phyloP scores from a whole-genome alignment of 176 grass and related monocot species.

The Olyra latifolia region DNA sequence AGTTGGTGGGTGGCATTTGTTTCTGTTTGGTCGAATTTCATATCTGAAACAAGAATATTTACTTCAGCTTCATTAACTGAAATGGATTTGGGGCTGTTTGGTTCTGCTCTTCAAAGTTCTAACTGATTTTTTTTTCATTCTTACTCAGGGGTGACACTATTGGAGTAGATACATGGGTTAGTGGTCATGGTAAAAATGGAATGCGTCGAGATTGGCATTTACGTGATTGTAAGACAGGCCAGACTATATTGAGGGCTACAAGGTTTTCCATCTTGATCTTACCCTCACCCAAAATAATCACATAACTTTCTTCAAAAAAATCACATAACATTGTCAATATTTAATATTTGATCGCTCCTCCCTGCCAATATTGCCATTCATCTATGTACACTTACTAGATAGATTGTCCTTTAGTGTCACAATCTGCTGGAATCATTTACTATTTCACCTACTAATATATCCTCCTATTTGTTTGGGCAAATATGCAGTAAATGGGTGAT shows the following conservation, averaged over 20 bases:
- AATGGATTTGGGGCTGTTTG: neutral
- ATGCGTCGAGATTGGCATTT: conserved; percentile 75
- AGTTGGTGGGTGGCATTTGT: neutral
- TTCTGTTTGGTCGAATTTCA: neutral
- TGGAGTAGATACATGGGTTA: conserved; percentile 69
- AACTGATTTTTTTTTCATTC: conserved; percentile 8
- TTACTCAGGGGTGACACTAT: conserved; percentile 59
- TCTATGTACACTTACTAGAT: neutral
- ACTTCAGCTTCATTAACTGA: neutral
- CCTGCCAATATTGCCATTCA: neutral
- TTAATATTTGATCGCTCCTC: neutral
- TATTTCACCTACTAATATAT: neutral
- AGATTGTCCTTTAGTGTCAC: neutral
- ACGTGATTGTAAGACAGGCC: conserved; percentile 51
- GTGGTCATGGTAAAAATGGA: conserved; percentile 62
- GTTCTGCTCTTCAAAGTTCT: neutral
- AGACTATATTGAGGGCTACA: conserved; percentile 58
- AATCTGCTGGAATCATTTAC: neutral
- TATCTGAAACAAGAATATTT: neutral
- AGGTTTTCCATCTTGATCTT: conserved; percentile 41
- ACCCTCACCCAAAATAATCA: neutral
- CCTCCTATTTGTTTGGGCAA: neutral
- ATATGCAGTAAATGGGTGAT: conserved; percentile 65
- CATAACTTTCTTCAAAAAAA: no score
- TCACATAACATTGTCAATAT: neutral